These are phyloP conservation scores for Fusarium anthophilum DNA, from an alignment of 2,329 filamentous ascomycete species.

Conservation along the genomic window DNA sequence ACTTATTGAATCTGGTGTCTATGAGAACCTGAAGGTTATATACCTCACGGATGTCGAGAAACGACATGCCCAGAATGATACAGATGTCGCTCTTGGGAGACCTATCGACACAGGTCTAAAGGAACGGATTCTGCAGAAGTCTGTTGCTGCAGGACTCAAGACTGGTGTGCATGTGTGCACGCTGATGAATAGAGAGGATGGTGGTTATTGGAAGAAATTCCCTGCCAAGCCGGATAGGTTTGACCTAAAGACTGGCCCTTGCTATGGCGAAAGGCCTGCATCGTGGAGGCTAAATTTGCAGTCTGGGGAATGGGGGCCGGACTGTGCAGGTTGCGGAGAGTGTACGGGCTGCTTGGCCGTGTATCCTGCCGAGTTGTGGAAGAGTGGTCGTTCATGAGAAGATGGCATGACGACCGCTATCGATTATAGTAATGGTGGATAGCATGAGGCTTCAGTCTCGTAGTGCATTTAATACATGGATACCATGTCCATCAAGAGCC, in stretches of 20 bases:
- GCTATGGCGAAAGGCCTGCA: slow-evolving; percentile 11
- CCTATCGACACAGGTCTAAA: background rate
- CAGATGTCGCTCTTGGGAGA: accelerated
- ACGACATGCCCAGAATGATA: background rate
- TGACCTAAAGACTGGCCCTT: slow-evolving; percentile 21
- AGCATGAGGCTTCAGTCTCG: background rate
- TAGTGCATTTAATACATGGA: background rate
- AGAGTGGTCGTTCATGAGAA: background rate
- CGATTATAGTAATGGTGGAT: background rate
- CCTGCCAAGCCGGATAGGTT: slow-evolving; percentile 18
- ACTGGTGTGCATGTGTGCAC: slow-evolving; percentile 20
- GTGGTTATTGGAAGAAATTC: slow-evolving; percentile 20
- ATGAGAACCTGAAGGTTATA: slow-evolving; percentile 5
- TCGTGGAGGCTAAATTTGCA: slow-evolving; percentile 8
- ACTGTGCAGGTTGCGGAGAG: slow-evolving; percentile 23
- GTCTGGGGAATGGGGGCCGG: slow-evolving; percentile 19
- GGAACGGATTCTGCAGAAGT: background rate
- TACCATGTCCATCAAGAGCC: background rate
- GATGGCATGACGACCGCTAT: too few species aligned
- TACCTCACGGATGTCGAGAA: slow-evolving; percentile 21
- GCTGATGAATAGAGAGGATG: slow-evolving; percentile 19
- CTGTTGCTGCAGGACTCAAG: slow-evolving; percentile 6
- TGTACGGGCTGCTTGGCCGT: slow-evolving; percentile 20
- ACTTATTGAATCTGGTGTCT: background rate
- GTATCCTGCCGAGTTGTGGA: slow-evolving; percentile 26